Evolutionary conservation across 441 rosid genomes (phyloP), one percentile per base, ranked within the genome.

Genomic region (Adansonia madagascariensis): DNA sequence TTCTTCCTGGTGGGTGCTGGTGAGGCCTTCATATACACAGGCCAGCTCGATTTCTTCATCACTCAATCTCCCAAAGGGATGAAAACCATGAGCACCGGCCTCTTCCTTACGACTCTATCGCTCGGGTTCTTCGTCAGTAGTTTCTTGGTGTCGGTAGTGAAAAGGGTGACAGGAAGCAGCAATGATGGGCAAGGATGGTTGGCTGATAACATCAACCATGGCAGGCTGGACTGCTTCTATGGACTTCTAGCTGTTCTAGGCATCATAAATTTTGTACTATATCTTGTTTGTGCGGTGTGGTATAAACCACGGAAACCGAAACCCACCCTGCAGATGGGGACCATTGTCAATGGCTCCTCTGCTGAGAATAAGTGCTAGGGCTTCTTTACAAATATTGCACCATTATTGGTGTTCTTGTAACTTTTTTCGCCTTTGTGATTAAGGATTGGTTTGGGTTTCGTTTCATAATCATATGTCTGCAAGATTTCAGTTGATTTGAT

Each of bases 41-140:
- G 90, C 57, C 86, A 87, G 47, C 90, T 87, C 7, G 90, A 82
- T 61, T 87, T 87, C 79, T 87, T 87, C 84, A 82, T 87, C 10
- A 79, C 84, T 1, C 85, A 80, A 31, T 83, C 86, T 20, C 89
- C 86, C 0, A 82, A 80, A 57, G 85, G 85, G 18, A 87, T 87
- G 89, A 87, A 87, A 78, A 77, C 83, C 17, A 83, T 80, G 85
- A 83, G 83, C 79, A 83, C 83, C 8, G 80, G 85, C n/a, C 74
- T 83, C 11, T 83, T 83, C 77, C 83, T 83, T n/a, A 86, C 91
- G 3, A 91, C 95, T n/a, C 78, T 91, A 1, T 86, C 95, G 0
- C 87, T 89, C 7, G 95, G 95, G 49, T 89, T 91, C 91, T 91
- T 89, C 50, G 53, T 91, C 44, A 91, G 95, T 41, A 87, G 91